phyloP scores from a whole-genome alignment of 2,329 filamentous ascomycete species.

The Acrocalymma vagum region DNA sequence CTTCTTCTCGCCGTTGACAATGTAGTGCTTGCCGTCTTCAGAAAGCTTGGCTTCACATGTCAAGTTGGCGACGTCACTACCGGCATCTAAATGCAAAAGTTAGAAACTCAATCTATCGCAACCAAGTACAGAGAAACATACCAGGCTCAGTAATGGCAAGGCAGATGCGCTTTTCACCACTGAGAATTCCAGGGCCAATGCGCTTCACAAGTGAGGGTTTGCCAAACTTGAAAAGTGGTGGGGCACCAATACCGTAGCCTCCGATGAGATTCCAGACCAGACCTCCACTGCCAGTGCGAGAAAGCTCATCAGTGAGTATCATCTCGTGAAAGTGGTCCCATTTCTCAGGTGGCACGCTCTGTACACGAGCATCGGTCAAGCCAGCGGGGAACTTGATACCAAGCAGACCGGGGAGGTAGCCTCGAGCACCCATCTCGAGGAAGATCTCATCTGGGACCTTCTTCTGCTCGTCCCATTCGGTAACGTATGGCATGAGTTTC shows the following conservation, averaged over 20 bases:
- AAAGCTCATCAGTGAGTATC: conserved; percentile 93
- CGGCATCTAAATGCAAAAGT: conserved; percentile 72
- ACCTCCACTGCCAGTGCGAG: conserved; percentile 85
- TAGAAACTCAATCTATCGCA: conserved; percentile 8
- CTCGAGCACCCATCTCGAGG: conserved; percentile 92
- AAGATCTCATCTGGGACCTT: conserved; percentile 88
- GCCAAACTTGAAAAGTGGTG: conserved; percentile 91
- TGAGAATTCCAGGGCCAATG: conserved; percentile 86
- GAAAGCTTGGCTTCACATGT: conserved; percentile 95
- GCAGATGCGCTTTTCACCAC: conserved; percentile 96
- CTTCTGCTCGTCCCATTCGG: conserved; percentile 97
- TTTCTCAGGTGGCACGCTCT: conserved; percentile 82
- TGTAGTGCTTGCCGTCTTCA: conserved; percentile 97
- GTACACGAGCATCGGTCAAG: conserved; percentile 74
- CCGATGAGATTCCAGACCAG: conserved; percentile 97
- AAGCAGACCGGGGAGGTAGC: conserved; percentile 91
- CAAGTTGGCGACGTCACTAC: conserved; percentile 92
- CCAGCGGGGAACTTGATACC: conserved; percentile 83
- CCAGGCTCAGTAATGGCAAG: conserved; percentile 90
- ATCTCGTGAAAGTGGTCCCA: conserved; percentile 99
- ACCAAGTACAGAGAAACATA: conserved; percentile 18
- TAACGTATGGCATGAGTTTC: conserved; percentile 89
- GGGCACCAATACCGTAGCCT: conserved; percentile 94
- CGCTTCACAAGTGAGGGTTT: conserved; percentile 84
- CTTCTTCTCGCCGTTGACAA: conserved; percentile 99